Conservation (phyloP, 2,329 filamentous ascomycete species). For the Lasiodiplodia sp. region DNA sequence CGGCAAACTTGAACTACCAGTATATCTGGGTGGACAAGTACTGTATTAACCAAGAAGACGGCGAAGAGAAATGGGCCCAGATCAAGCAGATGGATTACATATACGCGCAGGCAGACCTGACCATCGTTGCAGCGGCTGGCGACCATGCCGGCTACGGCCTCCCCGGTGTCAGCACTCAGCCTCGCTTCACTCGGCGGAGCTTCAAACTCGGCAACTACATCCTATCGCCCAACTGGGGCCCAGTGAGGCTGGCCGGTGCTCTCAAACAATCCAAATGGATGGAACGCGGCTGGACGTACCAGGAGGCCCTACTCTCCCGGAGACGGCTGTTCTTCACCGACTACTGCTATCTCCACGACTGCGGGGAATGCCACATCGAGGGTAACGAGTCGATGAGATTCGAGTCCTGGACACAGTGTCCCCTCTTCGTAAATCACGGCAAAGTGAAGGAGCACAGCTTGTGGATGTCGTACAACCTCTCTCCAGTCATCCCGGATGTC, state of each 20-base stretch:
- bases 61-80: neutral
- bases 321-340: neutral
- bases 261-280: neutral
- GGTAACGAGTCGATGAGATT: neutral
- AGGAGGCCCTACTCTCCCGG: neutral
- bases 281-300: neutral
- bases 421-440: neutral
- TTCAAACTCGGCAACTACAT: neutral
- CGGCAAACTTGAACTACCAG: neutral
- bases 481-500: neutral
- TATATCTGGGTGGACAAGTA: neutral
- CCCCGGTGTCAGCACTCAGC: neutral
- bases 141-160: neutral
- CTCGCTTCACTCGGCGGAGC: neutral
- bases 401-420: neutral
- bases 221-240: neutral
- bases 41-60: neutral
- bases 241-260: neutral
- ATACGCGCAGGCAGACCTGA: neutral
- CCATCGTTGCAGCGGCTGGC: neutral
- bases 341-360: neutral
- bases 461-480: neutral
- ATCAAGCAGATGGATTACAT: neutral
- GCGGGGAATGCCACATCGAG: neutral
- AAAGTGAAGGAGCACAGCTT: neutral